Evolutionary conservation across 139 green algal species (phyloP).

Genomic region (Chlamydomonas sp.): DNA sequence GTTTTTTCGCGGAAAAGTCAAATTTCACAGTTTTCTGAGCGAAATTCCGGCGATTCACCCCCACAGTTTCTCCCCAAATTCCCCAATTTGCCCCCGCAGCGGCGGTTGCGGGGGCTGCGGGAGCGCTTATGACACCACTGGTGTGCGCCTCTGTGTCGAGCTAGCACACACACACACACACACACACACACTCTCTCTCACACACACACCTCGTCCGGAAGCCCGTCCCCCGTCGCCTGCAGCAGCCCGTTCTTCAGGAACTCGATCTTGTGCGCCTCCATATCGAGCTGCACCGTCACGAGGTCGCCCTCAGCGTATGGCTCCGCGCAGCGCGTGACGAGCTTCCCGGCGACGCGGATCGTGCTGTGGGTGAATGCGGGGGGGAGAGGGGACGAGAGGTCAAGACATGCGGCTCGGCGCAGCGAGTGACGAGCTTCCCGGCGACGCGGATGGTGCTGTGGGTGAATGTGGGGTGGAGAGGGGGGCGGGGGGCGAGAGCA

Average conservation of each 20-base stretch:
- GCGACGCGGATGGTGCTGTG: slow-evolving; percentile 32
- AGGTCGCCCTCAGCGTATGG: slow-evolving; percentile 57
- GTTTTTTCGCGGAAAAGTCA: too few species aligned
- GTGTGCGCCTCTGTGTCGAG: too few species aligned
- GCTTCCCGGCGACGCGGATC: slow-evolving; percentile 47
- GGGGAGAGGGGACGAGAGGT: too few species aligned
- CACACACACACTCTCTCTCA: too few species aligned
- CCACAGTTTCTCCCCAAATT: too few species aligned
- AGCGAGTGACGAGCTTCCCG: slow-evolving; percentile 56
- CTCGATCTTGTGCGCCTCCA: slow-evolving; percentile 43
- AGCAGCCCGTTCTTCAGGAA: slow-evolving; percentile 56
- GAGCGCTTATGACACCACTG: too few species aligned
- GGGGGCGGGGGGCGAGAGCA: too few species aligned
- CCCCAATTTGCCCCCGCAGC: too few species aligned
- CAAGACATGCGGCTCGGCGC: slow-evolving; percentile 55
- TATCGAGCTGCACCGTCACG: slow-evolving; percentile 52
- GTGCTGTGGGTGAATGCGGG: background rate
- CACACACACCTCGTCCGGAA: slow-evolving; percentile 51
- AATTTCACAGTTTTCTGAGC: too few species aligned
- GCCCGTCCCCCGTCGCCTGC: slow-evolving; percentile 43
- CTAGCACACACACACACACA: too few species aligned
- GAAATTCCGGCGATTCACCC: too few species aligned
- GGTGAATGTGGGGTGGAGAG: background rate
- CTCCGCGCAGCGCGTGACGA: slow-evolving; percentile 56
- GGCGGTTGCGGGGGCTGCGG: too few species aligned